phyloP scores from a whole-genome alignment of 345 rosid species.

The Eucalyptus grandis region DNA sequence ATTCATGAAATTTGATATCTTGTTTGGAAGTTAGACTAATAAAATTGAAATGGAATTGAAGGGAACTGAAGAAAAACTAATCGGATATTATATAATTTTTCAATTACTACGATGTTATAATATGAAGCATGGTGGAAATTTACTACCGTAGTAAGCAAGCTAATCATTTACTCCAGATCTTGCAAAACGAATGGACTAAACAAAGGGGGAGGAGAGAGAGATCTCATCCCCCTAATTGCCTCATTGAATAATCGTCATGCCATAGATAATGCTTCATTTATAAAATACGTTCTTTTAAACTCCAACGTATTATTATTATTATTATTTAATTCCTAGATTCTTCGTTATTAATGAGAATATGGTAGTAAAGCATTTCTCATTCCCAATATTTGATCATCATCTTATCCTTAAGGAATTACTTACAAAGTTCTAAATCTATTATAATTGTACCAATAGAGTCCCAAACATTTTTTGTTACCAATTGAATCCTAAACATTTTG shows the following conservation, averaged over 20 bases:
- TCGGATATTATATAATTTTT: neutral
- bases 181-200: neutral
- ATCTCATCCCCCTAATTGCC: neutral
- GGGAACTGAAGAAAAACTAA: neutral
- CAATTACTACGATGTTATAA: neutral
- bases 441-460: accelerated
- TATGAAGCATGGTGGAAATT: neutral
- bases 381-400: neutral
- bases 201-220: neutral
- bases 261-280: neutral
- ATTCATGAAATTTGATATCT: neutral
- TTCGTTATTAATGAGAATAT: neutral
- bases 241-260: neutral
- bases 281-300: neutral
- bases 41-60: neutral
- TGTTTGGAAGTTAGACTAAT: neutral
- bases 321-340: neutral
- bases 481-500: too few relatives aligned
- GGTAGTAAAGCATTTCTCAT: neutral
- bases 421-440: too few relatives aligned
- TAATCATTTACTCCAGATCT: neutral
- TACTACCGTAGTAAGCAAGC: neutral
- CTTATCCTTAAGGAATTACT: neutral
- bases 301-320: neutral
- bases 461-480: too few relatives aligned